Conservation (phyloP, 106 monocot species). For the Dendrobium chrysotoxum region DNA sequence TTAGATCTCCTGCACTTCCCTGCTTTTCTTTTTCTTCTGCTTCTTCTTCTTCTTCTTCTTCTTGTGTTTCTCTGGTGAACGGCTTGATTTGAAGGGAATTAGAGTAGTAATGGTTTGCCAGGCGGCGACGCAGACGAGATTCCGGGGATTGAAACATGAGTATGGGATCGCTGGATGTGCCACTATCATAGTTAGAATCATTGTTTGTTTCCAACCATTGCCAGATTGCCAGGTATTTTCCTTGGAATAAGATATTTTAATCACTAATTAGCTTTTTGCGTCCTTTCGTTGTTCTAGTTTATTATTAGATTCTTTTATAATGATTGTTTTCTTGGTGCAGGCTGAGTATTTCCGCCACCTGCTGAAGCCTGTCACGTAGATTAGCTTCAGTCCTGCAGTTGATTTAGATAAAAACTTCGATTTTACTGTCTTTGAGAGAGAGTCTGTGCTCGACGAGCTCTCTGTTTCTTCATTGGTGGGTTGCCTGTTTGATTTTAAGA, state of each 20-base stretch:
- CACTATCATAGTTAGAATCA: conserved; percentile 67
- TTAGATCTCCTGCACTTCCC: too few relatives aligned
- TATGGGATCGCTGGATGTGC: conserved; percentile 62
- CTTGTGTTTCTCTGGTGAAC: neutral
- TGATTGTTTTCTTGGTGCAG: conserved; percentile 18
- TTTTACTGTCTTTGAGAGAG: neutral
- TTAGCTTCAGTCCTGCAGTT: conserved; percentile 9
- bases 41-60: conserved; percentile 1
- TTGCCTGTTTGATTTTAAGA: neutral
- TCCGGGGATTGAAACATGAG: conserved; percentile 77
- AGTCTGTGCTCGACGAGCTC: neutral
- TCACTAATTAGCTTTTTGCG: neutral
- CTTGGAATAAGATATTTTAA: neutral
- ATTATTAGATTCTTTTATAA: neutral
- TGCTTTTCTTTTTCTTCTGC: neutral
- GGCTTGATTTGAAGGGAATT: conserved; percentile 3
- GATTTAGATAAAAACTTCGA: conserved; percentile 8
- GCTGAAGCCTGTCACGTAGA: conserved; percentile 90
- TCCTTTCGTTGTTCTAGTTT: neutral
- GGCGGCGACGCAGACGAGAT: conserved; percentile 74
- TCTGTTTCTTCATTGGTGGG: neutral
- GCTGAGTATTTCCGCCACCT: conserved; percentile 92
- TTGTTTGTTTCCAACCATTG: conserved; percentile 72
- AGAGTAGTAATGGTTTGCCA: conserved; percentile 82
- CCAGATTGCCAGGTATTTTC: conserved; percentile 74